Percentiles rank a stretch among this genome's conserved stretches.
phyloP scores from a whole-genome alignment of 176 grass and related monocot species.

The Eragrostis curvula region DNA sequence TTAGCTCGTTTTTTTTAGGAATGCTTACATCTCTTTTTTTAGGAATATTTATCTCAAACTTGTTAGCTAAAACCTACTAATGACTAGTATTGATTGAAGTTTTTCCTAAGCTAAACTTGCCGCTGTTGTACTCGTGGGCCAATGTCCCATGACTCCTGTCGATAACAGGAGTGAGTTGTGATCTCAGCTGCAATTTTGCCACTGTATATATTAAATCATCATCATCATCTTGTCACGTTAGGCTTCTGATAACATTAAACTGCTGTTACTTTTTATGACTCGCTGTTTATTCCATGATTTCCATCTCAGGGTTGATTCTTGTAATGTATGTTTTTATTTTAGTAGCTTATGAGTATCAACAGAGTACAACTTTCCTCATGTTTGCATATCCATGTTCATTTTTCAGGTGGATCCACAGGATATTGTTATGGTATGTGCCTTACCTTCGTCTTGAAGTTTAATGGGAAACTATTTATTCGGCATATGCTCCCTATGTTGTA shows the following conservation, averaged over 20 bases:
- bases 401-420: conserved; percentile 97
- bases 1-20: no score
- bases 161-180: neutral
- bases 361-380: neutral
- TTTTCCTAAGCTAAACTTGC: no score
- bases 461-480: conserved; percentile 19
- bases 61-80: no score
- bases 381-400: conserved; percentile 46
- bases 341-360: conserved; percentile 19
- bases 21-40: no score
- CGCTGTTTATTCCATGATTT: conserved; percentile 22
- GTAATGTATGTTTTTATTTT: conserved; percentile 24
- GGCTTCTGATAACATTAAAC: neutral
- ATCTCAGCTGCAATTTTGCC: conserved; percentile 7
- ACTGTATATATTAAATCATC: conserved; percentile 9
- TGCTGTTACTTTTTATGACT: conserved; percentile 21
- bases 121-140: no score
- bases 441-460: conserved; percentile 25
- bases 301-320: conserved; percentile 24
- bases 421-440: conserved; percentile 82
- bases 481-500: neutral
- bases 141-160: no score
- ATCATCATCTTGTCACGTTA: neutral
- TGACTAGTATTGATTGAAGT: no score
- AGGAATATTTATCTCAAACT: no score